A percentile compares a stretch with the other conserved stretches of the same genome.
Evolutionary conservation across 305 asterid genomes (phyloP).

Genomic region (Fraxinus velutina): DNA sequence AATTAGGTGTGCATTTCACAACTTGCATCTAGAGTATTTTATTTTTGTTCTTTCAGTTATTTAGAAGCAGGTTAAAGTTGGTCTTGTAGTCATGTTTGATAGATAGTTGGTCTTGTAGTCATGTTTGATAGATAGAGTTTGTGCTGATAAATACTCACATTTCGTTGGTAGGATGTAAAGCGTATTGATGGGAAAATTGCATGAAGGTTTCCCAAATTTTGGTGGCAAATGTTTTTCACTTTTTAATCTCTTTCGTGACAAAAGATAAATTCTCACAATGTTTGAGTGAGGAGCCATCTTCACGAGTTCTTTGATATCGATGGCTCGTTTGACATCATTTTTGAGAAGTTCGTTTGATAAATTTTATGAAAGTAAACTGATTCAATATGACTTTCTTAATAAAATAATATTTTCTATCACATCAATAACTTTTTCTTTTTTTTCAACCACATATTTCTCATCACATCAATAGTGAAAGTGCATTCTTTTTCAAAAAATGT

Average conservation of each 20-base stretch:
- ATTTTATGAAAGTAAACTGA: neutral
- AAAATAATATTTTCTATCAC: no score
- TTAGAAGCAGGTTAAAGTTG: conserved; percentile 11
- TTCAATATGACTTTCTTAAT: neutral
- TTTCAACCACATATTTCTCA: no score
- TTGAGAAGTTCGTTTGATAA: neutral
- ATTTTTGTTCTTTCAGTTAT: conserved; percentile 1
- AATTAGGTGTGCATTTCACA: conserved; percentile 22
- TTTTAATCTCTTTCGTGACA: neutral
- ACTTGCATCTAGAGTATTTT: conserved; percentile 3
- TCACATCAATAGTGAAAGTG: no score
- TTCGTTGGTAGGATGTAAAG: neutral
- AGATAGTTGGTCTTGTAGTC: conserved; percentile 5
- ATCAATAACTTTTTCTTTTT: no score
- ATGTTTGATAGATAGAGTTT: conserved; percentile 22
- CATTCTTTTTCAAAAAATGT: no score
- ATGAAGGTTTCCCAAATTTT: conserved; percentile 1
- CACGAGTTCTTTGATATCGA: neutral
- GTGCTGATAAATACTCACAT: conserved; percentile 3
- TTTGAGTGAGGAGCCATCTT: neutral
- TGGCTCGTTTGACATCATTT: neutral
- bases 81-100: no score
- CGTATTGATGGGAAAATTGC: conserved; percentile 1
- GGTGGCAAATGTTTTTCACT: neutral
- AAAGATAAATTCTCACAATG: neutral